Evolutionary conservation across 306 rosid genomes (phyloP).

Genomic region (Clitoria ternatea): DNA sequence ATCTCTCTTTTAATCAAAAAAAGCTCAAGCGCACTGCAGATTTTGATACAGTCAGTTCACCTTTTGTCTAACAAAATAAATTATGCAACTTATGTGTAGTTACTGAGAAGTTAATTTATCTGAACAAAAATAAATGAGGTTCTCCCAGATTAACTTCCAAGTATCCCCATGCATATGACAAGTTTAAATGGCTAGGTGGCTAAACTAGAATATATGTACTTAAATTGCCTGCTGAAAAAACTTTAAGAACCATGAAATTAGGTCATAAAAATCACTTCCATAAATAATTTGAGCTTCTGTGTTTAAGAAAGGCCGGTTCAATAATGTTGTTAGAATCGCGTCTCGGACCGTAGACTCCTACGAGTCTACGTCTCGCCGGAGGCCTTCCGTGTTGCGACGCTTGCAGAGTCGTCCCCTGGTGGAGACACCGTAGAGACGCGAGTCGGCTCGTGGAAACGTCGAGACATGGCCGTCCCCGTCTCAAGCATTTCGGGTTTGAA

Average conservation of each 20-base stretch:
- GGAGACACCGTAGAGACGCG: too few species aligned
- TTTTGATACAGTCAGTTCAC: slow-evolving; percentile 29
- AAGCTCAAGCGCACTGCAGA: slow-evolving; percentile 87
- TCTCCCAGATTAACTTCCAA: slow-evolving; percentile 8
- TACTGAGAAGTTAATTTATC: background rate
- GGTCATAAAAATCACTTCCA: background rate
- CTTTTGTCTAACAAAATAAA: background rate
- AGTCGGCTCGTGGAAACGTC: too few species aligned
- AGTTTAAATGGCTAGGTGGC: background rate
- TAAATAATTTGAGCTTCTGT: background rate
- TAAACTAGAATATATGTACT: background rate
- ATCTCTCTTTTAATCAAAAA: slow-evolving; percentile 84
- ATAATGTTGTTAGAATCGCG: too few species aligned
- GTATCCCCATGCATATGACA: background rate
- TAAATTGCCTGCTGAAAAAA: background rate
- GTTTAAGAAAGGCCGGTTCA: slow-evolving; percentile 6
- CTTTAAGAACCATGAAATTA: background rate
- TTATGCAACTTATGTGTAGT: slow-evolving; percentile 4
- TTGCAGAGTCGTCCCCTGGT: too few species aligned
- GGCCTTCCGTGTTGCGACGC: too few species aligned
- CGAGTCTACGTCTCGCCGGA: too few species aligned
- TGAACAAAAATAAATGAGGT: background rate
- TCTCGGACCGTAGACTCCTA: too few species aligned
- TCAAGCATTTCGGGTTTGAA: too few species aligned
- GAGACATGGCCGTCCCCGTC: too few species aligned